phyloP scores from a whole-genome alignment of 192 early-diverging fungal genomes.

The Geranomyces michiganensis region DNA sequence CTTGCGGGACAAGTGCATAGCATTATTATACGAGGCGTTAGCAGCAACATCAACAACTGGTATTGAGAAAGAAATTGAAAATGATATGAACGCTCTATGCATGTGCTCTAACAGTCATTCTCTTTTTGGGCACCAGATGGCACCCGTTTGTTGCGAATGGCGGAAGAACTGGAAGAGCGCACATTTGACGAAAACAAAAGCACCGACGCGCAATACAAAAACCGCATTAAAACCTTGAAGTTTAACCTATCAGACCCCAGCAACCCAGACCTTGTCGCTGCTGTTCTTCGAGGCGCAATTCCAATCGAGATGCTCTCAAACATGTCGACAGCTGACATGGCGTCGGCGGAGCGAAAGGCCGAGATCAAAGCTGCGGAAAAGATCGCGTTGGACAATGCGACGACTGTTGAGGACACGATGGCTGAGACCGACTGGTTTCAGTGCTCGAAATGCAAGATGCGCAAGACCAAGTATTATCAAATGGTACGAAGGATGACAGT shows the following conservation, averaged over 20 bases:
- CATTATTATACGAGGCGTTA: constrained; percentile 80
- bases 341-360: constrained; percentile 79
- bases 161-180: constrained; percentile 16
- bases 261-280: constrained; percentile 74
- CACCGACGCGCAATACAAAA: not conserved
- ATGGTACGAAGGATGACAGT: constrained; percentile 45
- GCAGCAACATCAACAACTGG: constrained; percentile 25
- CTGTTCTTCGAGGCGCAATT: constrained; percentile 72
- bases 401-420: constrained; percentile 69
- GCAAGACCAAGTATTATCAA: constrained; percentile 91
- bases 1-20: constrained; percentile 76
- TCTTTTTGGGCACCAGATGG: constrained; percentile 3
- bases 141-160: constrained; percentile 34
- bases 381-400: constrained; percentile 75
- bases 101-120: not conserved
- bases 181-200: constrained; percentile 10
- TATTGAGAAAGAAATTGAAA: no score
- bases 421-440: constrained; percentile 93
- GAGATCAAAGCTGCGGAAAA: constrained; percentile 71
- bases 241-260: constrained; percentile 45
- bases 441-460: constrained; percentile 88
- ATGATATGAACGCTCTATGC: no score
- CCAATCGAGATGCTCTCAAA: constrained; percentile 67
- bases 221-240: no score
- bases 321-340: constrained; percentile 91